These are phyloP conservation scores for Pseudonitzschia multistriata DNA, from an alignment of 108 stramenopile species.

Conservation along the genomic window DNA sequence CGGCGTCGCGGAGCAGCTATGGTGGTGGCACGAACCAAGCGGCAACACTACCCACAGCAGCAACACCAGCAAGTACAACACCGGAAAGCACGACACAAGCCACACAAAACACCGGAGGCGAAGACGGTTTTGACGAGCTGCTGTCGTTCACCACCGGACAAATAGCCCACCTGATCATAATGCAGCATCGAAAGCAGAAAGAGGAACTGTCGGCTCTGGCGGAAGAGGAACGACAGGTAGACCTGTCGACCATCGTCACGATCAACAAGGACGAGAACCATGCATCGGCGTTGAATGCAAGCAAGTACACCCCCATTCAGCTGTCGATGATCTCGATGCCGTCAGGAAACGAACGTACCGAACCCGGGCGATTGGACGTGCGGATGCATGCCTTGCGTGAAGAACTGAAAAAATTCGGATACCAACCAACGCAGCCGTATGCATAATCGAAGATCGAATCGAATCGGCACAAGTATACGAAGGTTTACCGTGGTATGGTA, in stretches of 20 bases:
- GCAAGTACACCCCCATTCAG: slow-evolving; percentile 14
- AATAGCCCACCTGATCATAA: slow-evolving; percentile 11
- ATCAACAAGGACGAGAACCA: background rate
- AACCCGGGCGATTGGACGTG: slow-evolving; percentile 25
- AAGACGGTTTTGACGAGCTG: slow-evolving; percentile 8
- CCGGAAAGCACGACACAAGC: background rate
- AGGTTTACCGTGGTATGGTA: no score
- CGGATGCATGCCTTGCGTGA: slow-evolving; percentile 6
- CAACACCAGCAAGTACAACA: slow-evolving; percentile 1
- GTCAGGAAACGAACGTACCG: background rate
- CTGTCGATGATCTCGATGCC: slow-evolving; percentile 10
- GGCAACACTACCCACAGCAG: background rate
- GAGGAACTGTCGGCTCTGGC: background rate
- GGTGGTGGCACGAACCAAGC: background rate
- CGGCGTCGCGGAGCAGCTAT: background rate
- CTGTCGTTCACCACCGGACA: slow-evolving; percentile 17
- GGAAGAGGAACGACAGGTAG: background rate
- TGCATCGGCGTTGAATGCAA: background rate
- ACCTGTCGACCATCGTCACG: background rate
- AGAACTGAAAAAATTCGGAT: slow-evolving; percentile 14
- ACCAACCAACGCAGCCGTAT: background rate
- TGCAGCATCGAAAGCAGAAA: slow-evolving; percentile 14
- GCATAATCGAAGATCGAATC: background rate
- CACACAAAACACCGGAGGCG: background rate
- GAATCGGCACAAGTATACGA: no score